Percentiles rank a stretch among this genome's conserved stretches.
Evolutionary conservation across 495 filamentous ascomycete genomes (phyloP).

Genomic region (Tuber umbilicatum): DNA sequence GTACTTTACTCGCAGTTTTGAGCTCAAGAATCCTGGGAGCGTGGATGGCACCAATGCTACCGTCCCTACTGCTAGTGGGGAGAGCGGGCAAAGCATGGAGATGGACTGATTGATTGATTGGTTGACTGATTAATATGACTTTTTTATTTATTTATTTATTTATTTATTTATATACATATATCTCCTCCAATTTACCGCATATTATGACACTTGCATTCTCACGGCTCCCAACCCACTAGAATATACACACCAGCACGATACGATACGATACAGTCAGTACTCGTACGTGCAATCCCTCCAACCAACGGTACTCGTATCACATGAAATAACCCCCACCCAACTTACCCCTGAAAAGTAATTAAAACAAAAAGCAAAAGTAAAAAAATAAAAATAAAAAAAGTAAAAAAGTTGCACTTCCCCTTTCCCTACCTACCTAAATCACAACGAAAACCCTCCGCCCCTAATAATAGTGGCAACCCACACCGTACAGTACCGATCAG

Average conservation of each 20-base stretch:
- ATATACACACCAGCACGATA: background rate
- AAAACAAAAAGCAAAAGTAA: background rate
- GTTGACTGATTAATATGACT: background rate
- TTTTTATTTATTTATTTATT: background rate
- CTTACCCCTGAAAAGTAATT: background rate
- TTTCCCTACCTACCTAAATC: background rate
- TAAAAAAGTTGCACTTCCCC: background rate
- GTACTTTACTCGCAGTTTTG: slow-evolving; percentile 89
- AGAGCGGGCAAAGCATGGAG: background rate
- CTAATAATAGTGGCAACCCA: background rate
- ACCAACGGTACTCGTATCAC: background rate
- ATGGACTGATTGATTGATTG: background rate
- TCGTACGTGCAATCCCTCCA: background rate
- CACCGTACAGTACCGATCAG: background rate
- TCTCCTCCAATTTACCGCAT: background rate
- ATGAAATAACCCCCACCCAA: background rate
- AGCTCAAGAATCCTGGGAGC: slow-evolving; percentile 66
- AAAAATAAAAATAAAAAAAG: background rate
- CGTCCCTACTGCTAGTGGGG: background rate
- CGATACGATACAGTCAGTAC: background rate
- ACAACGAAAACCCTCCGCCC: no score
- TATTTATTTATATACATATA: background rate
- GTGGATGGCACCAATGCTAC: slow-evolving; percentile 6
- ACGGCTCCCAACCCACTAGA: background rate
- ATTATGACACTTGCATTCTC: background rate